These are phyloP conservation scores for Cryptococcus floricola DNA, from an alignment of 1,284 basidiomycete species.

Conservation along the genomic window DNA sequence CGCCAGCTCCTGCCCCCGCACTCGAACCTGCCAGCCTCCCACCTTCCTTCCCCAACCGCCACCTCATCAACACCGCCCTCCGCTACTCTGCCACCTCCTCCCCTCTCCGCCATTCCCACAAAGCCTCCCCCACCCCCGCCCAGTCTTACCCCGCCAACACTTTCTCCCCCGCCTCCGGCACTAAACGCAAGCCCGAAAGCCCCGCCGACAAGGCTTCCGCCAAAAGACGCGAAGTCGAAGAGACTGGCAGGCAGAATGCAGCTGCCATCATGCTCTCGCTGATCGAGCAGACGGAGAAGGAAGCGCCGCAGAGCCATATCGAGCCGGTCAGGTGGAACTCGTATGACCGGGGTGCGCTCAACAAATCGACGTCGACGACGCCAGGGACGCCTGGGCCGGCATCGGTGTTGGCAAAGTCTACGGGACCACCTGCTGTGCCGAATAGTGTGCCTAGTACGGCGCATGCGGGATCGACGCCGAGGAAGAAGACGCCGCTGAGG, in stretches of 20 bases:
- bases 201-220: background rate
- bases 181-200: slow-evolving; percentile 4
- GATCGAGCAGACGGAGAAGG: slow-evolving; percentile 29
- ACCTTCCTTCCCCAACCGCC: slow-evolving; percentile 4
- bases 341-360: slow-evolving; percentile 27
- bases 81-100: slow-evolving; percentile 2
- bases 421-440: slow-evolving; percentile 3
- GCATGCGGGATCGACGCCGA: slow-evolving; percentile 17
- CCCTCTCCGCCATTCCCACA: background rate
- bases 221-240: slow-evolving; percentile 12
- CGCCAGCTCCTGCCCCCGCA: background rate
- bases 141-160: background rate
- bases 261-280: slow-evolving; percentile 39
- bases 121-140: background rate
- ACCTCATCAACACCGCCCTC: slow-evolving; percentile 3
- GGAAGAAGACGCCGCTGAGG: slow-evolving; percentile 26
- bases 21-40: background rate
- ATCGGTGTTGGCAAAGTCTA: background rate
- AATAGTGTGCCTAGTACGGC: slow-evolving; percentile 8
- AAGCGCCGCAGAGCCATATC: slow-evolving; percentile 11
- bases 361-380: background rate
- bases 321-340: slow-evolving; percentile 38
- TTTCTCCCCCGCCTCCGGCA: slow-evolving; percentile 14
- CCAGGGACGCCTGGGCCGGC: background rate
- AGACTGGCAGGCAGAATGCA: slow-evolving; percentile 32